These are phyloP conservation scores for Lachnellula subtilissima DNA, from an alignment of 2,329 filamentous ascomycete genomes.

Conservation along the genomic window DNA sequence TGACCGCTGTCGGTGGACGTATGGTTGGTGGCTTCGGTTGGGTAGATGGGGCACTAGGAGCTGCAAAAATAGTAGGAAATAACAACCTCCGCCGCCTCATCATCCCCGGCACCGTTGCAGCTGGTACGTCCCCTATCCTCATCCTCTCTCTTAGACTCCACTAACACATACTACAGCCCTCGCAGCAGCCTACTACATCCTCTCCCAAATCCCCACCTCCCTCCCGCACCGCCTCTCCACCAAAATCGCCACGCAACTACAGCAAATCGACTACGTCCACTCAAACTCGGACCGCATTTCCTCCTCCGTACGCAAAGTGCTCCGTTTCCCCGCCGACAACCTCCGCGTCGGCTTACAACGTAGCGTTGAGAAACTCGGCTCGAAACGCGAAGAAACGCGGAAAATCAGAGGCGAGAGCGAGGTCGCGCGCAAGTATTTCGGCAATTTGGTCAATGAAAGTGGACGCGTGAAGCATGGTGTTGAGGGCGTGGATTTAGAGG, in stretches of 20 bases:
- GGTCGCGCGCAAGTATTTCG: constrained; percentile 84
- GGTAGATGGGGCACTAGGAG: constrained; percentile 81
- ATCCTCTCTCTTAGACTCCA: constrained; percentile 8
- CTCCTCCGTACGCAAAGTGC: constrained; percentile 78
- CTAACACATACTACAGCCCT: constrained; percentile 51
- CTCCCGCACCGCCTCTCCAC: constrained; percentile 78
- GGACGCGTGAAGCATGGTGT: constrained; percentile 42
- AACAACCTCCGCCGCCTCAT: constrained; percentile 77
- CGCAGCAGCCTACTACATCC: constrained; percentile 71
- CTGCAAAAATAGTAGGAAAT: constrained; percentile 72
- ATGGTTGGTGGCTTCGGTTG: constrained; percentile 80
- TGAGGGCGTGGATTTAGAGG: constrained; percentile 32
- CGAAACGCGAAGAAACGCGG: constrained; percentile 73
- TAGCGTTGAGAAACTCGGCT: constrained; percentile 76
- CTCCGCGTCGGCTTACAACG: constrained; percentile 78
- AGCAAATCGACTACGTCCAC: constrained; percentile 87
- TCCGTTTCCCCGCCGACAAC: constrained; percentile 82
- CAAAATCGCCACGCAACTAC: constrained; percentile 79
- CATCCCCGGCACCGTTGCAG: constrained; percentile 71
- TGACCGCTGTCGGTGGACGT: constrained; percentile 76
- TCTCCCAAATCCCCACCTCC: constrained; percentile 83
- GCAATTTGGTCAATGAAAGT: constrained; percentile 70
- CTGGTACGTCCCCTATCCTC: constrained; percentile 55
- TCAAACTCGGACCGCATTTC: constrained; percentile 80
- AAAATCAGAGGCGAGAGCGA: constrained; percentile 81